These are phyloP conservation scores for Rhizopus sp. DNA, from an alignment of 371 early-diverging fungal species.

Conservation along the genomic window DNA sequence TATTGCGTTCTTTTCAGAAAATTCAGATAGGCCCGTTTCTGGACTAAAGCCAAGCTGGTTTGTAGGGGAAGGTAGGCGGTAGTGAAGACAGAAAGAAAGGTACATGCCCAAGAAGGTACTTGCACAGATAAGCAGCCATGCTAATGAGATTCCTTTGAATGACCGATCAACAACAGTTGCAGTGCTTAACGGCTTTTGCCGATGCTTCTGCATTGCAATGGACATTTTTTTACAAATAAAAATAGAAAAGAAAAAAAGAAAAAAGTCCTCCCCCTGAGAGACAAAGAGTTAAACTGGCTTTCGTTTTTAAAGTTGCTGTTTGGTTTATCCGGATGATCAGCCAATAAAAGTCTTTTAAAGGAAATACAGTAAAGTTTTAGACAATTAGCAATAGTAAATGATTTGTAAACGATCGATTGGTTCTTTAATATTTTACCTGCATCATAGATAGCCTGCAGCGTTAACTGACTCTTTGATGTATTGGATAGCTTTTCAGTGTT, in stretches of 20 bases:
- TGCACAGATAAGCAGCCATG: constrained; percentile 16
- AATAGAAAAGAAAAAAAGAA: constrained; percentile 1
- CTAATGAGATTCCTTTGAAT: constrained; percentile 4
- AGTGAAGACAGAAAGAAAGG: constrained; percentile 37
- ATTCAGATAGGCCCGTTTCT: constrained; percentile 38
- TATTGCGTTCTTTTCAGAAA: constrained; percentile 62
- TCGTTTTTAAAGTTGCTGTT: too few relatives aligned
- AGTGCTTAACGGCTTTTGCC: background rate
- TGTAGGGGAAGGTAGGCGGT: constrained; percentile 46
- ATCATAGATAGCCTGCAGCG: too few relatives aligned
- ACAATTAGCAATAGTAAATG: too few relatives aligned
- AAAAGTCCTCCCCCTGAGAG: background rate
- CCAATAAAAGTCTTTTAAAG: too few relatives aligned
- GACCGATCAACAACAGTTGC: constrained; percentile 10
- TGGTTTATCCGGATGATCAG: too few relatives aligned
- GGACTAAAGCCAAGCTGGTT: constrained; percentile 38
- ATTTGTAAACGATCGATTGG: too few relatives aligned
- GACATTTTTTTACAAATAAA: background rate
- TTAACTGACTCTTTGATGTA: too few relatives aligned
- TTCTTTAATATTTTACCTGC: too few relatives aligned
- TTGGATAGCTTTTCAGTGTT: too few relatives aligned
- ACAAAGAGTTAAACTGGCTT: too few relatives aligned
- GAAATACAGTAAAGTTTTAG: too few relatives aligned
- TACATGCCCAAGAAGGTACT: constrained; percentile 25
- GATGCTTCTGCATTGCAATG: constrained; percentile 1